phyloP scores from a whole-genome alignment of 2,329 filamentous ascomycete species.

The Orbilia javanica region DNA sequence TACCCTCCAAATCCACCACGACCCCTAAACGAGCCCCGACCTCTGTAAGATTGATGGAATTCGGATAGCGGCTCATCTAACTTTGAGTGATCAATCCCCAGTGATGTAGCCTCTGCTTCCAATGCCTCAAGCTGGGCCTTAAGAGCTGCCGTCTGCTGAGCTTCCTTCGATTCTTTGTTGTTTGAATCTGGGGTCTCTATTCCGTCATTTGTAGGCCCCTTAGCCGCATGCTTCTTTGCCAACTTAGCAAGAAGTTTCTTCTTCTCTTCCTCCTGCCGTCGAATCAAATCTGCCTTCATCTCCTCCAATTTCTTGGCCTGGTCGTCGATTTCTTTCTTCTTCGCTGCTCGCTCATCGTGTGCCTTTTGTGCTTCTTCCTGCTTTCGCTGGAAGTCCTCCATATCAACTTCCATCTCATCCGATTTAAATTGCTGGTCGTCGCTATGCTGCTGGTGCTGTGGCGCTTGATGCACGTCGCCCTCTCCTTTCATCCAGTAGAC shows the following conservation, averaged over 20 bases:
- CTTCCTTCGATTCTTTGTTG: constrained; percentile 62
- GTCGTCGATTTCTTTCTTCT: constrained; percentile 74
- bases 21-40: constrained; percentile 65
- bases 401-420: constrained; percentile 73
- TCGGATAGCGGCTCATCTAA: constrained; percentile 66
- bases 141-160: constrained; percentile 74
- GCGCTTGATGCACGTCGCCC: constrained; percentile 62
- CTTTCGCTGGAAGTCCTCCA: constrained; percentile 76
- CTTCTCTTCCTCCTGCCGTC: constrained; percentile 75
- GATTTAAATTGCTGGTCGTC: constrained; percentile 55
- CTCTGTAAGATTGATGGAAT: constrained; percentile 64
- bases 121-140: constrained; percentile 79
- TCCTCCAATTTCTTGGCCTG: constrained; percentile 75
- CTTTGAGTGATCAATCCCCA: constrained; percentile 75
- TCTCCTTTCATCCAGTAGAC: constrained; percentile 80
- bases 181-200: constrained; percentile 43
- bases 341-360: constrained; percentile 75
- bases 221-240: constrained; percentile 69
- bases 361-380: constrained; percentile 79
- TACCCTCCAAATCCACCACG: constrained; percentile 63
- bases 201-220: constrained; percentile 40
- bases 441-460: constrained; percentile 58
- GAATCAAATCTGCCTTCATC: constrained; percentile 73
- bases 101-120: constrained; percentile 77
- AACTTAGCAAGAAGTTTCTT: constrained; percentile 74